Conservation (phyloP, 176 grass and related monocot species). For the Poa pratensis region DNA sequence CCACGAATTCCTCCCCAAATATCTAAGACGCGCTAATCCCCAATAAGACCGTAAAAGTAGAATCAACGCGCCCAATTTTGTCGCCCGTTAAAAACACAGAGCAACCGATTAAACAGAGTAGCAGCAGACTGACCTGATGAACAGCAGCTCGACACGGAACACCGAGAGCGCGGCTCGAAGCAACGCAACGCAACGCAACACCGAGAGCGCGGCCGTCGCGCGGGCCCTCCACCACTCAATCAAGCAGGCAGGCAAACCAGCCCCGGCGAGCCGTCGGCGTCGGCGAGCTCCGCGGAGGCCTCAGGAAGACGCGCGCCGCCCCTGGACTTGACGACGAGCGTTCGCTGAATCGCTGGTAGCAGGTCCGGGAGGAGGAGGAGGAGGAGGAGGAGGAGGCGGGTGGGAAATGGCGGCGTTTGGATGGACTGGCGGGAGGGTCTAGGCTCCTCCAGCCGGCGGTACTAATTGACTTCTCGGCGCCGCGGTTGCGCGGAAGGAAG, state of each 20-base stretch:
- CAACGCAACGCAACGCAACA: no score
- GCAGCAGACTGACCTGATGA: slow-evolving; percentile 45
- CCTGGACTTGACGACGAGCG: background rate
- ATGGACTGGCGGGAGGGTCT: background rate
- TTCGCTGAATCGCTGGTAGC: no score
- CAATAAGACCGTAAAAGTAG: no score
- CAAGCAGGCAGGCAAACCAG: background rate
- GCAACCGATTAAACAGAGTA: background rate
- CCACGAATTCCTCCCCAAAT: no score
- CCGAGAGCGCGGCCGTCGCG: no score
- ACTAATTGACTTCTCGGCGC: slow-evolving; percentile 41
- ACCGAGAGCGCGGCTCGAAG: no score
- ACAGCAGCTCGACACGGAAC: background rate
- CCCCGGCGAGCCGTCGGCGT: background rate
- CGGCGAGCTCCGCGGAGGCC: slow-evolving; percentile 16
- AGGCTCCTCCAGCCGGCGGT: slow-evolving; percentile 20
- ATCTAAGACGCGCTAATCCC: no score
- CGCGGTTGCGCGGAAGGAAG: background rate
- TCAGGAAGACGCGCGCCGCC: background rate
- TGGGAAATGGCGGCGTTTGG: background rate
- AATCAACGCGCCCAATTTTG: no score
- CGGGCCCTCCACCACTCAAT: no score
- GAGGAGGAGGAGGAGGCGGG: background rate
- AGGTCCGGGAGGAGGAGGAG: no score
- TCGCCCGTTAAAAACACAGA: background rate